These are phyloP conservation scores for Plenodomus lindquistii DNA, from an alignment of 2,329 filamentous ascomycete genomes.

Conservation along the genomic window DNA sequence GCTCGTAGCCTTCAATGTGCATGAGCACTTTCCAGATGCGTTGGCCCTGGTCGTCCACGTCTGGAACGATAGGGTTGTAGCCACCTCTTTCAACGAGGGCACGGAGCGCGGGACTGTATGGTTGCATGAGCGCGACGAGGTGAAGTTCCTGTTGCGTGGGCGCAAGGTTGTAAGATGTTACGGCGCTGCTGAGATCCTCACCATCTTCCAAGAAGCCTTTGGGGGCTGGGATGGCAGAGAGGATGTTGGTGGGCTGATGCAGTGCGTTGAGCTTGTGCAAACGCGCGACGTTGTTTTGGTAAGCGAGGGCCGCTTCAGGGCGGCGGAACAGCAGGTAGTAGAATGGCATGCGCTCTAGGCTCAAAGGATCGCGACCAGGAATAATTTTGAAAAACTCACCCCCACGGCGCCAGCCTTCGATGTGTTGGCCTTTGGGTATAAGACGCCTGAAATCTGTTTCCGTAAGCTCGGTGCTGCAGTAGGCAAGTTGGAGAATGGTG, in stretches of 20 bases:
- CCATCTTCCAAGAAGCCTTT: slow-evolving; percentile 51
- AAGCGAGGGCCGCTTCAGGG: slow-evolving; percentile 62
- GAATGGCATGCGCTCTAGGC: slow-evolving; percentile 64
- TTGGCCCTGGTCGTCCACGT: slow-evolving; percentile 13
- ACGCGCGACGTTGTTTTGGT: slow-evolving; percentile 59
- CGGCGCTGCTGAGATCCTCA: slow-evolving; percentile 50
- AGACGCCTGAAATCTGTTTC: slow-evolving; percentile 74
- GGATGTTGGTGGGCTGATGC: slow-evolving; percentile 48
- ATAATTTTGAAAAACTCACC: slow-evolving; percentile 66
- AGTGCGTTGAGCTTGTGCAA: slow-evolving; percentile 55
- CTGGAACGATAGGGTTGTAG: slow-evolving; percentile 36
- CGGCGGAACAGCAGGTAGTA: slow-evolving; percentile 73
- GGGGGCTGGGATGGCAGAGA: slow-evolving; percentile 50
- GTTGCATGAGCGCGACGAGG: slow-evolving; percentile 38
- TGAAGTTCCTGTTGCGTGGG: slow-evolving; percentile 25
- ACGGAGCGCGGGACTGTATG: slow-evolving; percentile 49
- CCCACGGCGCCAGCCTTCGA: slow-evolving; percentile 66
- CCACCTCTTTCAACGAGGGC: slow-evolving; percentile 35
- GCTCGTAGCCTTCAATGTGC: slow-evolving; percentile 42
- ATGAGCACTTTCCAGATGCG: slow-evolving; percentile 38
- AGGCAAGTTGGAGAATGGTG: slow-evolving; percentile 60
- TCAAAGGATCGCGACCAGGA: slow-evolving; percentile 66
- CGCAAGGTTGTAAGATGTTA: slow-evolving; percentile 55
- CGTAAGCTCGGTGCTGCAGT: slow-evolving; percentile 55
- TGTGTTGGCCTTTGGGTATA: slow-evolving; percentile 62